Base-by-base conservation (phyloP, 306 rosid species). In the Astragalus membranaceus region DNA sequence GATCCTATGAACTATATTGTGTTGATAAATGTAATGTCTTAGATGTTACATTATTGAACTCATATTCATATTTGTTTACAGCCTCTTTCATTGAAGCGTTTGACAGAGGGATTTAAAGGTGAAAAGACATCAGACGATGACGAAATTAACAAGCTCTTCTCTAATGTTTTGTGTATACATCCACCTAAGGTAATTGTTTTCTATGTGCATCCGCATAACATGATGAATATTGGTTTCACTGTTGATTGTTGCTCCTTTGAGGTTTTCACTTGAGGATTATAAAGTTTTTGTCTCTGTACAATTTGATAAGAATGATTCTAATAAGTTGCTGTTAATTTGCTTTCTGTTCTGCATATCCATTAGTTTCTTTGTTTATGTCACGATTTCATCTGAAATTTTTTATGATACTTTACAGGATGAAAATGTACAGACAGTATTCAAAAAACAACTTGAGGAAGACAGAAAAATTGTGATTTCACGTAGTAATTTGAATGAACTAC, bases 391-490 rank as follows among this genome's bases (percentile, higher is more conserved):
- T 65, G 75, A 58, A 65, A 14, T 42, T 47, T 48, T 82, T 58
- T 50, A 43, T 78, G 74, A 32, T 65, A 30, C 67, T 70, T 70
- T 80, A 15, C 78, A 94, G 99, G 99, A 94, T 64, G 97, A 94
- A 35, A 95, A 87, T 81, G 53, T 74, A 33, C 95, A 91, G 59
- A 72, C 35, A 79, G 84, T 88, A 57, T 94, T 94, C 80, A 84
- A 83, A 78, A 94, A 91, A 77, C 99, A 94, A 81, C 85, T 94
- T 13, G 99, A 94, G 65, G 97, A 94, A 70, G 99, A 94, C 76
- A 81, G 90, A 70, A 84, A 85, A 86, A 77, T 94, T 73, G 88
- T 94, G 80, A 82, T 82, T 75, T 86, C 96, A 46, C 82, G 98
- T 46, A 91, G 96, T 81, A 91, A 91, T 87, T 77, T 91, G 80